Evolutionary conservation across 306 rosid genomes (phyloP).

Genomic region (Erythrophleum fordii): DNA sequence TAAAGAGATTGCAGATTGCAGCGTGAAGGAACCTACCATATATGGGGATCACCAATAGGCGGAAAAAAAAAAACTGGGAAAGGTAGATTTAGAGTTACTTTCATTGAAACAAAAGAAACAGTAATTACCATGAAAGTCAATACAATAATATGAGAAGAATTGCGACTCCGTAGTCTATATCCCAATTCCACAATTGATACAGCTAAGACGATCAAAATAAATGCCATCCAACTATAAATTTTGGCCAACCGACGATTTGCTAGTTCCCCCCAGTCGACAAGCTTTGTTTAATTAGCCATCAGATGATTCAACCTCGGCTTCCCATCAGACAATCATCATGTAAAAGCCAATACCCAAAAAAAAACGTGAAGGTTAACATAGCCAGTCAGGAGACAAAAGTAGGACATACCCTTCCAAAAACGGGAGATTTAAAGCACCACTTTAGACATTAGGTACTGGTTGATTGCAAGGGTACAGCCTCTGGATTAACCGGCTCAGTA

Average conservation of each 20-base stretch:
- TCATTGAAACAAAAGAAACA: background rate
- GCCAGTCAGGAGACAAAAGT: slow-evolving; percentile 35
- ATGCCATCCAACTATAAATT: slow-evolving; percentile 31
- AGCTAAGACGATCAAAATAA: slow-evolving; percentile 24
- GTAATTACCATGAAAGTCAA: slow-evolving; percentile 16
- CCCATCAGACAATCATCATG: slow-evolving; percentile 33
- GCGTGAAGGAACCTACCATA: too few relatives aligned
- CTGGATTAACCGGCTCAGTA: slow-evolving; percentile 43
- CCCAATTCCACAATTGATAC: slow-evolving; percentile 41
- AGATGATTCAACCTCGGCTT: slow-evolving; percentile 28
- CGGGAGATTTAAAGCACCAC: slow-evolving; percentile 3
- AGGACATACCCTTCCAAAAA: slow-evolving; percentile 36
- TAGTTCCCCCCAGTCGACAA: slow-evolving; percentile 7
- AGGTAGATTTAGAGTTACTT: background rate
- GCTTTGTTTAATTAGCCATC: background rate
- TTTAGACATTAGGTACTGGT: slow-evolving; percentile 41
- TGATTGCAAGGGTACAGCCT: slow-evolving; percentile 39
- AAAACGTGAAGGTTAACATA: slow-evolving; percentile 36
- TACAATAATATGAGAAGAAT: slow-evolving; percentile 33
- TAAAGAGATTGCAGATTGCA: background rate
- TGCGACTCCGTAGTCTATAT: slow-evolving; percentile 25
- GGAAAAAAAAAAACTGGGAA: background rate
- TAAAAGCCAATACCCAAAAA: slow-evolving; percentile 32
- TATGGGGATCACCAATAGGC: too few relatives aligned
- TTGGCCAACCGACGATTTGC: slow-evolving; percentile 20